Evolutionary conservation across 108 stramenopile species (phyloP).

Genomic region (Parietichytrium sp.): DNA sequence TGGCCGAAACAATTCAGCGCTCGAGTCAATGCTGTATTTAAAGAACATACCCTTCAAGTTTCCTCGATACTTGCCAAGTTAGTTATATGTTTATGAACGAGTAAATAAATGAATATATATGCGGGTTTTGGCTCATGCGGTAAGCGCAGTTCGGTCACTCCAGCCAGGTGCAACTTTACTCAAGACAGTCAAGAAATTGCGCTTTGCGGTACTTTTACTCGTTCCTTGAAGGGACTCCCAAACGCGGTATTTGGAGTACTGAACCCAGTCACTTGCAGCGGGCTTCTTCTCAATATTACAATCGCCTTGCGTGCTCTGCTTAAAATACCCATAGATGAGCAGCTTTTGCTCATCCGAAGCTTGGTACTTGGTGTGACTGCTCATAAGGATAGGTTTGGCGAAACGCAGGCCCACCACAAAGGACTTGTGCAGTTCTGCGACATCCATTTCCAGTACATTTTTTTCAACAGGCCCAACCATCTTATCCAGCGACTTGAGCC

Average conservation of each 20-base stretch:
- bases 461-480: neutral
- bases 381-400: slow-evolving; percentile 16
- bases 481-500: neutral
- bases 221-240: neutral
- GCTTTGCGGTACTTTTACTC: neutral
- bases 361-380: neutral
- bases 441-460: neutral
- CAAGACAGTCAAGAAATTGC: neutral
- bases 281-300: slow-evolving; percentile 8
- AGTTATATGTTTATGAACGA: no score
- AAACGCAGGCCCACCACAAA: slow-evolving; percentile 32
- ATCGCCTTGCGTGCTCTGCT: slow-evolving; percentile 24
- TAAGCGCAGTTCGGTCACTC: neutral
- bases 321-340: slow-evolving; percentile 28
- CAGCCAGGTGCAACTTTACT: slow-evolving; percentile 4
- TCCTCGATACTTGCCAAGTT: no score
- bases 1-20: no score
- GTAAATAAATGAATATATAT: no score
- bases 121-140: no score
- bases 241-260: neutral
- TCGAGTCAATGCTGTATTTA: no score
- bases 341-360: slow-evolving; percentile 32
- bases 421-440: neutral
- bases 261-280: slow-evolving; percentile 1
- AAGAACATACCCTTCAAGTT: no score